Evolutionary conservation across 2,329 filamentous ascomycete species (phyloP), one percentile per base, ranked within the genome.

Genomic region (Orbilia oligospora): DNA sequence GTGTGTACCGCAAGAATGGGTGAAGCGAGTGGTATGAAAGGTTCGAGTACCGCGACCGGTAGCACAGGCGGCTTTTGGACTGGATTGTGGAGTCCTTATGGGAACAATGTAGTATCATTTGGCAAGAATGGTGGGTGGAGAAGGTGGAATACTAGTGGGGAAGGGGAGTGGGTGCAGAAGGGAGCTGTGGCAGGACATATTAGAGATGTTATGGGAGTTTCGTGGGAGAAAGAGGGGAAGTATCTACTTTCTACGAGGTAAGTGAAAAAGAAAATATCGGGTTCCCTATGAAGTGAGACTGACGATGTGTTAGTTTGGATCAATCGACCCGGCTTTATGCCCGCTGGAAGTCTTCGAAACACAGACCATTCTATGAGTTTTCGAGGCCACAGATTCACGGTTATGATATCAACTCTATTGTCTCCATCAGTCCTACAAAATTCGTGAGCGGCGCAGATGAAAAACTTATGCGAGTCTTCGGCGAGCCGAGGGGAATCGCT

Each of bases 61-160:
- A 97, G 94, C 84, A 93, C 94, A 0, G 96, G 96, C 80, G 96
- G 96, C 0, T 97, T 98, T 84, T 99, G 96, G 95, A 94, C 92
- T 12, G 95, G 94, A 0, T 87, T 98, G 0, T 99, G 96, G 96
- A 92, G 92, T 5, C 93, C 93, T 2, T 87, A 91, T 80, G 93
- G 93, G 8, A 86, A 87, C 16, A 90, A 90, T 0, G 91, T 97
- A 14, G 91, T 92, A 3, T 94, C 93, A 78, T 88, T 99, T 18
- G 93, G 95, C 0, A 90, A 95, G 48, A 98, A 95, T 0, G 96
- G 96, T 30, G 96, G 94, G 83, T 99, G 96, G 96, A 88, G 96
- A 80, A 86, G 91, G 68, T 99, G 96, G 96, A 81, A 83, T 1
- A 87, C 88, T 27, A 90, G 91, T 83, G 87, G 91, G 49, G 81